Evolutionary conservation across 1,284 basidiomycete genomes (phyloP), one percentile per base, ranked within the genome.

Genomic region (Ganoderma meredithae): DNA sequence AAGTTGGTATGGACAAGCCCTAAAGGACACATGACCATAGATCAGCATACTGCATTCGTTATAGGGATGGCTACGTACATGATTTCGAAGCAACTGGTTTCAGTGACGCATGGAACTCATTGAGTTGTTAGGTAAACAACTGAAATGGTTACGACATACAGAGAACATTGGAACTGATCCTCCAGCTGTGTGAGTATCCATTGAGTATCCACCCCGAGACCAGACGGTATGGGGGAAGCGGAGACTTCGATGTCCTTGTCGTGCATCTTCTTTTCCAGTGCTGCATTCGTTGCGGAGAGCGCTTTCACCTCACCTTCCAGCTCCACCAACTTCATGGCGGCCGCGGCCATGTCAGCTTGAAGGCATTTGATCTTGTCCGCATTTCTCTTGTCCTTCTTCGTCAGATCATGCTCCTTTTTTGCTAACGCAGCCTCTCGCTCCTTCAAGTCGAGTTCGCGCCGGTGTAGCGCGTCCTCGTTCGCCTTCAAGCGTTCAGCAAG

Each of bases 1-100:
- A 58, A 91, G 78, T n/a, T 80, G 79, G 73, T 88, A 88, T 13
- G 90, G 90, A 68, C 83, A 83, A 1, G 90, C 86, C 77, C 89
- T 85, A 64, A 17, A 41, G 10, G 13, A 22, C 33, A 7, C 52
- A 25, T n/a, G n/a, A n/a, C 12, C 7, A 19, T 44, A 5, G 27
- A 22, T 47, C 17, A 47, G 60, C 31, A 13, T 43, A 41, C 22
- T 44, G 43, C 2, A 19, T 17, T 36, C 8, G 55, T 9, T 40
- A 63, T 22, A 65, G 25, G 27, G 13, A 40, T 15, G 13, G 31
- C 41, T 31, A 73, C 82, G 66, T 71, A 84, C 82, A 84, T 79
- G 53, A 82, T 72, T 58, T 83, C 83, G 65, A 80, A 81, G 69
- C 82, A 84, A 41, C 83, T 83, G 13, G 36, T 13, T 53, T 52